These are phyloP conservation scores for Fonsecaea erecta DNA, from an alignment of 2,329 filamentous ascomycete genomes.

Conservation along the genomic window DNA sequence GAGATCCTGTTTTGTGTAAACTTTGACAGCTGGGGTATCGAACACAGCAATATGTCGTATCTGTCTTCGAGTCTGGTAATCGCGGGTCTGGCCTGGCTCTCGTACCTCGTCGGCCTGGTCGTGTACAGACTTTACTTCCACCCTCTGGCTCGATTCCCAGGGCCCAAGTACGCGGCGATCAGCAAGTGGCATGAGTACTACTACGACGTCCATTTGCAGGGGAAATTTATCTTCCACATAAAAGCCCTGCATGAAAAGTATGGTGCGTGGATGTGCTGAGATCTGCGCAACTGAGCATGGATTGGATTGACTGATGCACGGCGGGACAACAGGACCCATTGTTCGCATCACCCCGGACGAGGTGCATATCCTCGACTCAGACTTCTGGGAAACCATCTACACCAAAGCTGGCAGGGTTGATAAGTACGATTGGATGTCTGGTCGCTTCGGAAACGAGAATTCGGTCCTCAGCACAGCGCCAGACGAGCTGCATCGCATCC, in stretches of 20 bases:
- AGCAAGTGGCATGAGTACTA: slow-evolving; percentile 43
- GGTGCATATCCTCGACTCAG: slow-evolving; percentile 32
- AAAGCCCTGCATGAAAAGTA: slow-evolving; percentile 44
- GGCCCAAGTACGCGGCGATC: slow-evolving; percentile 42
- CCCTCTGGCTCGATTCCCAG: slow-evolving; percentile 43
- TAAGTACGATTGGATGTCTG: slow-evolving; percentile 29
- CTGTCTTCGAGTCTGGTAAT: neutral
- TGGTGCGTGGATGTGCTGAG: slow-evolving; percentile 21
- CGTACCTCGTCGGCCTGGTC: slow-evolving; percentile 14
- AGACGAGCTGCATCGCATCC: slow-evolving; percentile 49
- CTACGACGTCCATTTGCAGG: slow-evolving; percentile 40
- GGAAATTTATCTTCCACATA: slow-evolving; percentile 41
- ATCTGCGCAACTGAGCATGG: neutral
- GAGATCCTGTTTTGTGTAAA: neutral
- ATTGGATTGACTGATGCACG: neutral
- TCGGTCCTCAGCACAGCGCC: slow-evolving; percentile 40
- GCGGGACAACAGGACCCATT: slow-evolving; percentile 33
- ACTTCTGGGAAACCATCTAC: slow-evolving; percentile 32
- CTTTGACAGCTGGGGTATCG: neutral
- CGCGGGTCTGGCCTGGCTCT: slow-evolving; percentile 2
- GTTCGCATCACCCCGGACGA: slow-evolving; percentile 34
- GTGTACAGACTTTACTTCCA: slow-evolving; percentile 36
- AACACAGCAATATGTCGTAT: slow-evolving; percentile 14
- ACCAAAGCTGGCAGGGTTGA: slow-evolving; percentile 29
- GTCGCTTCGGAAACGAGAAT: slow-evolving; percentile 20